Evolutionary conservation across 179 eudicot species (phyloP).

Genomic region (Heliamphora pulchella): DNA sequence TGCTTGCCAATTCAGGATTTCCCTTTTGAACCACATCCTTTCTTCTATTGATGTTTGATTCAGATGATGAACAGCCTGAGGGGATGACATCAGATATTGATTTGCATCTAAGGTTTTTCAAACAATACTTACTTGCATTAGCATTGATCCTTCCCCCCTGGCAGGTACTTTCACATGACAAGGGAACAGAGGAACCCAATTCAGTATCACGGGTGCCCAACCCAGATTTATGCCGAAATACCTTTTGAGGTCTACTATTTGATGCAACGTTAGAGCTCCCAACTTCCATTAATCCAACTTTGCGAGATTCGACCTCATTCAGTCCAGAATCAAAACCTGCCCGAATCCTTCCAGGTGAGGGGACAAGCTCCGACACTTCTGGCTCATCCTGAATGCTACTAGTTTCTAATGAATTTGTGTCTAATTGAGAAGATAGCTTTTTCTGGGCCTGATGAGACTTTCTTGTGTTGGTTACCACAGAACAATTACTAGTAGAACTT

Average conservation of each 20-base stretch:
- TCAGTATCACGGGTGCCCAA: conserved; percentile 34
- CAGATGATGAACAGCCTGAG: conserved; percentile 44
- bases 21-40: conserved; percentile 50
- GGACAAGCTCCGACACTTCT: conserved; percentile 26
- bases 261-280: conserved; percentile 41
- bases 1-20: conserved; percentile 51
- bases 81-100: conserved; percentile 46
- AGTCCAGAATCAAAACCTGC: conserved; percentile 24
- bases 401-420: conserved; percentile 34
- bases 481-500: conserved; percentile 36
- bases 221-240: conserved; percentile 32
- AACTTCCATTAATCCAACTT: conserved; percentile 23
- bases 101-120: conserved; percentile 51
- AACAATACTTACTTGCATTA: conserved; percentile 35
- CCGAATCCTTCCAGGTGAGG: conserved; percentile 23
- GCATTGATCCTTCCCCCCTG: conserved; percentile 31
- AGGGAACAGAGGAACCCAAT: conserved; percentile 30
- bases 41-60: conserved; percentile 37
- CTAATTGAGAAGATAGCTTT: conserved; percentile 27
- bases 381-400: conserved; percentile 34
- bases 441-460: conserved; percentile 29
- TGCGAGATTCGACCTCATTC: conserved; percentile 22
- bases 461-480: conserved; percentile 22
- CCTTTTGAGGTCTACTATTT: conserved; percentile 29
- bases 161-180: conserved; percentile 22